Conservation (phyloP, 1,284 basidiomycete genomes). For the Omphalotus olearius region DNA sequence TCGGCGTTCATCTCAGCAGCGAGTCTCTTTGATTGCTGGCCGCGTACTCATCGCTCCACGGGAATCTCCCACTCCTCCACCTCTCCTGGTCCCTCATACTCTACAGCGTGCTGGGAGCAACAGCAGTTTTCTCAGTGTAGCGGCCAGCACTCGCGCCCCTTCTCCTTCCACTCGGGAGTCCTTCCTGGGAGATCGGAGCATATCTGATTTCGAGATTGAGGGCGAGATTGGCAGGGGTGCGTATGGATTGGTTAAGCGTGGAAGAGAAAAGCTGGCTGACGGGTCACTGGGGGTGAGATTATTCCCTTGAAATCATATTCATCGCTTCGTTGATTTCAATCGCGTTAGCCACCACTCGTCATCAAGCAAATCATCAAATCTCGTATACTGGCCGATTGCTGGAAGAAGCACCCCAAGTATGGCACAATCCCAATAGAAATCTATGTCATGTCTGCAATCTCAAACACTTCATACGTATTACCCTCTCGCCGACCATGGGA, state of each 20-base stretch:
- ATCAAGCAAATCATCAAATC: constrained; percentile 99
- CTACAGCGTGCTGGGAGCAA: constrained; percentile 58
- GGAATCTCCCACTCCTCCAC: constrained; percentile 60
- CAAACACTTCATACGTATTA: constrained; percentile 68
- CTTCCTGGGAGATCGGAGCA: constrained; percentile 57
- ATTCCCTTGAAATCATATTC: constrained; percentile 11
- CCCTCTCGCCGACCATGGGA: constrained; percentile 78
- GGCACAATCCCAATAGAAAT: constrained; percentile 99
- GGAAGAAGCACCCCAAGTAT: constrained; percentile 94
- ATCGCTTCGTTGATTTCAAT: constrained; percentile 3
- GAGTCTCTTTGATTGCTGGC: constrained; percentile 77
- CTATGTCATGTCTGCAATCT: constrained; percentile 93
- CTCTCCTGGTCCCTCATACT: constrained; percentile 47
- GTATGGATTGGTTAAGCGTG: constrained; percentile 94
- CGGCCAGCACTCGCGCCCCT: constrained; percentile 56
- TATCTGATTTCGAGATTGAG: constrained; percentile 79
- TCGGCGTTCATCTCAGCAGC: constrained; percentile 73
- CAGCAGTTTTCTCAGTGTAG: constrained; percentile 56
- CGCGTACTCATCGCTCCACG: constrained; percentile 70
- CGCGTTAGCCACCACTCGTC: constrained; percentile 63
- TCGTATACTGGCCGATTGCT: constrained; percentile 96
- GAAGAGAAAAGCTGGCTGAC: constrained; percentile 71
- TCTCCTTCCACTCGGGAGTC: constrained; percentile 50
- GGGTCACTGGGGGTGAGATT: constrained; percentile 77
- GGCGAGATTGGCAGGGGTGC: constrained; percentile 93